These are phyloP conservation scores for Saccharomycopsis malanga DNA, from an alignment of 805 yeast species.

Conservation along the genomic window DNA sequence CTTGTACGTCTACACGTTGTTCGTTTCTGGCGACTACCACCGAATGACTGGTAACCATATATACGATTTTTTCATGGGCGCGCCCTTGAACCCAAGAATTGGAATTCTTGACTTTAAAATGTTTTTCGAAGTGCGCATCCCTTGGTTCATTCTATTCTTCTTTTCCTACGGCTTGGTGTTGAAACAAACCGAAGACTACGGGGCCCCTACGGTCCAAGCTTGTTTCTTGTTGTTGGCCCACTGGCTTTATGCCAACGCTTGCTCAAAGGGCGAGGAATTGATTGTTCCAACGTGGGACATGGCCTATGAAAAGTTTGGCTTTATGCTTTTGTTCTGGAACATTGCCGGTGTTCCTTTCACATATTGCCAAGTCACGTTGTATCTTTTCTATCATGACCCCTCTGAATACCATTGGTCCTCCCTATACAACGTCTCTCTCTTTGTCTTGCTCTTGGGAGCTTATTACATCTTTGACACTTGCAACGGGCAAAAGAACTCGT, in stretches of 20 bases:
- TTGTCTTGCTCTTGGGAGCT: conserved; percentile 52
- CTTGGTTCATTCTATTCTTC: conserved; percentile 89
- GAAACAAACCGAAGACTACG: conserved; percentile 76
- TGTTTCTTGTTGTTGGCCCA: conserved; percentile 71
- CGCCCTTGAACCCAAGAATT: conserved; percentile 91
- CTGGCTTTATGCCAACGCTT: conserved; percentile 93
- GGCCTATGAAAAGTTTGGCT: conserved; percentile 99
- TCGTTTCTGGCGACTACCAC: conserved; percentile 68
- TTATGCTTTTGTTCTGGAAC: conserved; percentile 98
- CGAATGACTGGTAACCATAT: conserved; percentile 86
- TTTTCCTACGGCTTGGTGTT: conserved; percentile 65
- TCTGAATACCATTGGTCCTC: conserved; percentile 70
- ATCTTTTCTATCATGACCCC: conserved; percentile 77
- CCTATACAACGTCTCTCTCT: conserved; percentile 49
- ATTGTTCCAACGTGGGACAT: conserved; percentile 99
- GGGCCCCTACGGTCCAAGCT: conserved; percentile 52
- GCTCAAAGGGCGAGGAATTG: conserved; percentile 95
- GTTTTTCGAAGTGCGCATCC: conserved; percentile 95
- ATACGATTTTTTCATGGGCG: conserved; percentile 95
- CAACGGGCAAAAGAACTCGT: conserved; percentile 90
- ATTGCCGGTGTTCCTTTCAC: conserved; percentile 99
- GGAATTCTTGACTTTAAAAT: conserved; percentile 91
- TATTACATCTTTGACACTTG: conserved; percentile 93
- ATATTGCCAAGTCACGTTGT: conserved; percentile 89
- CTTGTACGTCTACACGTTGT: conserved; percentile 62